These are phyloP conservation scores for Anthracocystis walkeri DNA, from an alignment of 1,284 basidiomycete species.

Conservation along the genomic window DNA sequence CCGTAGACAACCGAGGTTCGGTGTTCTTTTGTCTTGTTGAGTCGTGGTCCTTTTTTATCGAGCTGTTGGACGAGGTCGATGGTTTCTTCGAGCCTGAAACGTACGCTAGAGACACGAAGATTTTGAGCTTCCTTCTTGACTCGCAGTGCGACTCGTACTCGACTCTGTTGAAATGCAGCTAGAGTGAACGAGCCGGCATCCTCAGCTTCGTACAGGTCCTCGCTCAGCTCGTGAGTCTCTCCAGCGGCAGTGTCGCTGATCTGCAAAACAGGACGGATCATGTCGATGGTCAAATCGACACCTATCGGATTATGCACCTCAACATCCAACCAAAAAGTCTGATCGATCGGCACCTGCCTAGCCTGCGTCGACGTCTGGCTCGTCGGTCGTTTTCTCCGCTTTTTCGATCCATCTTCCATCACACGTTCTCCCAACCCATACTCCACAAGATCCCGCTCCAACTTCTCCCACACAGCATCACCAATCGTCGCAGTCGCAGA, in stretches of 20 bases:
- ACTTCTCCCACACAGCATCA: slow-evolving; percentile 29
- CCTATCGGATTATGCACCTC: slow-evolving; percentile 71
- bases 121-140: slow-evolving; percentile 17
- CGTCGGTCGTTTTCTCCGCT: slow-evolving; percentile 21
- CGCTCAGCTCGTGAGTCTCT: not conserved
- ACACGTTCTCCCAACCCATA: slow-evolving; percentile 21
- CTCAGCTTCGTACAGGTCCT: slow-evolving; percentile 43
- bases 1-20: slow-evolving; percentile 70
- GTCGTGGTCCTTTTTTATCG: slow-evolving; percentile 69
- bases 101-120: slow-evolving; percentile 63
- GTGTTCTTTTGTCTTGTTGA: slow-evolving; percentile 71
- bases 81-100: slow-evolving; percentile 71
- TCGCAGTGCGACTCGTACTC: slow-evolving; percentile 13
- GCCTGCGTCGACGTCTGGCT: slow-evolving; percentile 24
- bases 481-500: slow-evolving; percentile 14
- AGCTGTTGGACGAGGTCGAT: slow-evolving; percentile 71
- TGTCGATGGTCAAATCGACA: slow-evolving; percentile 35
- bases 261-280: slow-evolving; percentile 19
- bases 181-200: slow-evolving; percentile 52
- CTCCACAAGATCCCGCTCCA: slow-evolving; percentile 35
- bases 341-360: slow-evolving; percentile 47
- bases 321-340: slow-evolving; percentile 70
- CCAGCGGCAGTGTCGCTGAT: not conserved
- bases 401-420: slow-evolving; percentile 13
- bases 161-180: slow-evolving; percentile 13